These are phyloP conservation scores for Picea sitchensis DNA, from an alignment of 75 land plant species.

Conservation along the genomic window DNA sequence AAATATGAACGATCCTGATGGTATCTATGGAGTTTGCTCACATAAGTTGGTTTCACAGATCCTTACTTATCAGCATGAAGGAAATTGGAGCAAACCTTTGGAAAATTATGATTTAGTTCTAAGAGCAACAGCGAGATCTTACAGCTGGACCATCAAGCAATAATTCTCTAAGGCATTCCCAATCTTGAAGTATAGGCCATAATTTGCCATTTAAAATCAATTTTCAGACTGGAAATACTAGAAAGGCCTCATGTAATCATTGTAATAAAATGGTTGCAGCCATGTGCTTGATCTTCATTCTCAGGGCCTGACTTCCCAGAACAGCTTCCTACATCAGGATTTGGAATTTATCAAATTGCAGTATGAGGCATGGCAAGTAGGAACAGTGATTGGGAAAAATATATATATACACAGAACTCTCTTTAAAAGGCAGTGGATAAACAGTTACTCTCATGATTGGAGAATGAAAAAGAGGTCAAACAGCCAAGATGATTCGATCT, in stretches of 20 bases:
- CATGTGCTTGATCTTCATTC: slow-evolving; percentile 78
- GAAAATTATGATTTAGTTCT: slow-evolving; percentile 82
- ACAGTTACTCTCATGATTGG: too few relatives aligned
- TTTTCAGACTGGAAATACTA: slow-evolving; percentile 30
- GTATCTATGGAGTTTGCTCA: slow-evolving; percentile 83
- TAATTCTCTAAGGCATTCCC: slow-evolving; percentile 2
- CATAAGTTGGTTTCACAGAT: slow-evolving; percentile 74
- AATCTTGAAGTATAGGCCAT: background rate
- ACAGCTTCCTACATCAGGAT: slow-evolving; percentile 57
- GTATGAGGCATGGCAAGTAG: slow-evolving; percentile 1
- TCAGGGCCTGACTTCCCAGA: slow-evolving; percentile 54
- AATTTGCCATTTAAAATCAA: slow-evolving; percentile 11
- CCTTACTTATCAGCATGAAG: slow-evolving; percentile 89
- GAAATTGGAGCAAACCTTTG: slow-evolving; percentile 91
- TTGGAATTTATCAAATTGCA: slow-evolving; percentile 80
- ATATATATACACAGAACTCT: too few relatives aligned
- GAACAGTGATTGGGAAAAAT: too few relatives aligned
- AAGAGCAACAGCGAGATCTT: slow-evolving; percentile 27
- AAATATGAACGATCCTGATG: slow-evolving; percentile 93
- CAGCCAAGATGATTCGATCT: too few relatives aligned
- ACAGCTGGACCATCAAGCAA: background rate
- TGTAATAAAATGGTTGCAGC: slow-evolving; percentile 88
- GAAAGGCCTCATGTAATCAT: slow-evolving; percentile 82
- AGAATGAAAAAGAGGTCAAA: too few relatives aligned
- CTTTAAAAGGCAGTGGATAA: too few relatives aligned